A percentile compares a stretch with the other conserved stretches of the same genome.
Conservation (phyloP, 73 alveolate genomes). For the Symbiodinium natans region DNA sequence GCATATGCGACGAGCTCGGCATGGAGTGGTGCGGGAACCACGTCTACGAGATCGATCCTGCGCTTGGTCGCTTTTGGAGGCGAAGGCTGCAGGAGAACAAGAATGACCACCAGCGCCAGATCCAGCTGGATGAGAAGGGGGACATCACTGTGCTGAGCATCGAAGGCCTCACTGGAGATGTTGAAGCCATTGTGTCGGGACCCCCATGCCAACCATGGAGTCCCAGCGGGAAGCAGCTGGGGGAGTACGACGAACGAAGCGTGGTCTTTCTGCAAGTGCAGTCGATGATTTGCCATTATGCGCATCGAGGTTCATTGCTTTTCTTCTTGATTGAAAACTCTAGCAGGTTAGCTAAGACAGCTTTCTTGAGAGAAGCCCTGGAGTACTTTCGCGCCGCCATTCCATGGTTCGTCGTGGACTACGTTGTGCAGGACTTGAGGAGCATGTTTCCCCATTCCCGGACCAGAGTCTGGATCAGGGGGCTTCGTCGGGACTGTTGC, state of each 20-base stretch:
- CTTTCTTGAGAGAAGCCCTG: background rate
- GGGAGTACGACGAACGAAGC: background rate
- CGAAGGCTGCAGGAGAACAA: too few species aligned
- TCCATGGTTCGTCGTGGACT: background rate
- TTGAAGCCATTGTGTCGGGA: background rate
- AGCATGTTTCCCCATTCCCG: constrained; percentile 3
- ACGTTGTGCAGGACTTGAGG: background rate
- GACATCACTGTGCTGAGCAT: background rate
- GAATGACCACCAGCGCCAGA: background rate
- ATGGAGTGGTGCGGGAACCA: background rate
- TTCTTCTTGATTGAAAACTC: background rate
- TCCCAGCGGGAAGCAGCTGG: background rate
- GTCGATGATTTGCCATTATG: background rate
- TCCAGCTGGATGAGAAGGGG: background rate
- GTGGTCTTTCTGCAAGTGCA: background rate
- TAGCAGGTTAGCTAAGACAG: background rate
- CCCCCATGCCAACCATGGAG: constrained; percentile 37
- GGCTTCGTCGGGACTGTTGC: background rate
- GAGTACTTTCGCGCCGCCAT: background rate
- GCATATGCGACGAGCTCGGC: background rate
- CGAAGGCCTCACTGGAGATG: background rate
- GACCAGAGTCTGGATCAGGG: constrained; percentile 12
- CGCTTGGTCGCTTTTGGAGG: background rate
- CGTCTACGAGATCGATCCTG: background rate
- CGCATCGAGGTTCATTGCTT: background rate